Evolutionary conservation across 768 basidiomycete genomes (phyloP).

Genomic region (Harrya chromipes): DNA sequence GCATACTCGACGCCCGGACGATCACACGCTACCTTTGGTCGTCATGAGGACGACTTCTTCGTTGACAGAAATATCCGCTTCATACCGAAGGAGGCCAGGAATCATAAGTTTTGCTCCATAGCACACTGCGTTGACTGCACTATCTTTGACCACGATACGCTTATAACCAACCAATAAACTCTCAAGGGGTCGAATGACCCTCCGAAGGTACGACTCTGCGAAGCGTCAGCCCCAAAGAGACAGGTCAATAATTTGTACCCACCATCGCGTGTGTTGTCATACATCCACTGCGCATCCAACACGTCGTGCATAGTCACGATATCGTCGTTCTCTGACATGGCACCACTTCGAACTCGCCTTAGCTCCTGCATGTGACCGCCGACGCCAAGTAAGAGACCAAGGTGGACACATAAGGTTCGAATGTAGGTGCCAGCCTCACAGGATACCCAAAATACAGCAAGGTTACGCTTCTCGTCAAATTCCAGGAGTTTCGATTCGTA

Average conservation of each 20-base stretch:
- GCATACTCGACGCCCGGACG: not conserved
- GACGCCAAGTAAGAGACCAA: conserved; percentile 91
- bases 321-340: conserved; percentile 96
- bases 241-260: conserved; percentile 17
- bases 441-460: conserved; percentile 97
- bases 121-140: conserved; percentile 98
- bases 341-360: conserved; percentile 89
- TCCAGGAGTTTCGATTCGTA: conserved; percentile 95
- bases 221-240: conserved; percentile 12
- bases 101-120: conserved; percentile 99
- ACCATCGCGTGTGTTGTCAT: conserved; percentile 98
- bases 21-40: conserved; percentile 69
- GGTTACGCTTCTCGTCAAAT: conserved; percentile 95
- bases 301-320: conserved; percentile 99
- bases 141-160: conserved; percentile 98
- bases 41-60: conserved; percentile 99
- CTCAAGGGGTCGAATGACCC: conserved; percentile 93
- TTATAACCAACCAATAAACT: conserved; percentile 94
- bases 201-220: conserved; percentile 91
- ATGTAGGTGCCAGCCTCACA: conserved; percentile 98
- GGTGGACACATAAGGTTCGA: conserved; percentile 95
- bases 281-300: conserved; percentile 96
- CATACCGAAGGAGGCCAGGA: conserved; percentile 94
- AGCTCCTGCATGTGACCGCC: conserved; percentile 99
- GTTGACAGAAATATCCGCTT: conserved; percentile 88